Evolutionary conservation across 2,329 filamentous ascomycete genomes (phyloP), one percentile per base, ranked within the genome.

Genomic region (Raffaelea arxii): DNA sequence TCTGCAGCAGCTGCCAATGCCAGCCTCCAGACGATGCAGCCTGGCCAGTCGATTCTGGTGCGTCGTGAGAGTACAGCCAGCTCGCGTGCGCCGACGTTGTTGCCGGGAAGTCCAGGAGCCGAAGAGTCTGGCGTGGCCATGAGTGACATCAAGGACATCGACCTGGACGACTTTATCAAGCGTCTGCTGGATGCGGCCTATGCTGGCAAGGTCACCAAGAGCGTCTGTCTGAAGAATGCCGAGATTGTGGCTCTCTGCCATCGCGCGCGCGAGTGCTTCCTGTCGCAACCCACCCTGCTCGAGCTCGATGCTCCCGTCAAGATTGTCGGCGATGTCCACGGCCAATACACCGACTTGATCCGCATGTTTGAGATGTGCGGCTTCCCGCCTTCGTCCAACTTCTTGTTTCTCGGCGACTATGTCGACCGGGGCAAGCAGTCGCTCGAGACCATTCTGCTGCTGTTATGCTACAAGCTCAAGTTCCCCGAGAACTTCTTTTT

Each of bases 301-400:
- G 92, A 98, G 66, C 76, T 98, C 40, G 84, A 91, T 52, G 87
- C 92, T 4, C 91, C 92, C 0, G 92, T 98, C 59, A 98, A 98
- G 70, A 94, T 98, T 58, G 92, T 97, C 24, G 91, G 91, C 43
- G 91, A 97, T 62, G 88, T 97, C 14, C 91, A 97, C 62, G 91
- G 91, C 43, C 91, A 97, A 65, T 97, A 95, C 64, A 94, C 89
- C 11, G 91, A 97, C 64, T 70, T 97, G 44, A 94, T 97, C 58
- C 82, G 91, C 53, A 87, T 97, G 77, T 97, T 97, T 59, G 91
- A 97, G 65, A 96, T 96, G 90, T 96, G 91, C 61, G 91, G 91
- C 5, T 97, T 96, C 59, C 91, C 91, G 7, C 91, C 91, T 2
- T 84, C 78, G 51, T 80, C 89, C 35, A 97, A 97, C 69, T 97